phyloP scores from a whole-genome alignment of 2,329 filamentous ascomycete genomes.

The Penicillium sp. region DNA sequence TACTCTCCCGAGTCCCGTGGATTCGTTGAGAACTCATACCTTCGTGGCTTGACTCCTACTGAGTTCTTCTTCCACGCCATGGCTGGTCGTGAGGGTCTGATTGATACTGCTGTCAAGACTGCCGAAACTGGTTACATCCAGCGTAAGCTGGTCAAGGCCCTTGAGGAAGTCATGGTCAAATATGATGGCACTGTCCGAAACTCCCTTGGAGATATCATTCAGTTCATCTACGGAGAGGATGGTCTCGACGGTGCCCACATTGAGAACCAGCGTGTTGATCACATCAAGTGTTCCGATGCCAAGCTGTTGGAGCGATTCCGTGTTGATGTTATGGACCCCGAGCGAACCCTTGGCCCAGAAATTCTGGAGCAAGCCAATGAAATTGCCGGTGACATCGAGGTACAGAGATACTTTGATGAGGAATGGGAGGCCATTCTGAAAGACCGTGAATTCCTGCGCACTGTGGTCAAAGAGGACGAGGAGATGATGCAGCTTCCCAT shows the following conservation, averaged over 20 bases:
- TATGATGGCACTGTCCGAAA: slow-evolving; percentile 98
- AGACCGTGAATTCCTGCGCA: slow-evolving; percentile 74
- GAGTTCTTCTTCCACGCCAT: slow-evolving; percentile 99
- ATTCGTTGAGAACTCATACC: slow-evolving; percentile 98
- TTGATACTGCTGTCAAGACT: slow-evolving; percentile 99
- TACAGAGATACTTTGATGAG: slow-evolving; percentile 80
- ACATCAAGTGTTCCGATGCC: slow-evolving; percentile 73
- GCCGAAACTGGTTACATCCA: slow-evolving; percentile 99
- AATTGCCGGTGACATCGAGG: slow-evolving; percentile 79
- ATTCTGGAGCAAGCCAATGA: slow-evolving; percentile 83
- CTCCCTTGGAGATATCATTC: slow-evolving; percentile 91
- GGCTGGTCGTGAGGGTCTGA: slow-evolving; percentile 99
- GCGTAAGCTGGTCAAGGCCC: slow-evolving; percentile 93
- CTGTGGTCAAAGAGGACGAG: slow-evolving; percentile 71
- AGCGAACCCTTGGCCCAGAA: slow-evolving; percentile 61
- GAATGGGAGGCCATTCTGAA: slow-evolving; percentile 76
- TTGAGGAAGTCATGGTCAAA: slow-evolving; percentile 96
- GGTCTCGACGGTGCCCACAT: slow-evolving; percentile 91
- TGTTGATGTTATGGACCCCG: slow-evolving; percentile 77
- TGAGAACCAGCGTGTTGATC: slow-evolving; percentile 86
- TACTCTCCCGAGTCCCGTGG: slow-evolving; percentile 96
- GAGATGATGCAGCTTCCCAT: slow-evolving; percentile 88
- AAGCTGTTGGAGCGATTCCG: slow-evolving; percentile 79
- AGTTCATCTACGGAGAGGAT: slow-evolving; percentile 97
- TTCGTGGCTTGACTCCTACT: slow-evolving; percentile 88